phyloP scores from a whole-genome alignment of 148 eudicot species.

The Camellia japonica region DNA sequence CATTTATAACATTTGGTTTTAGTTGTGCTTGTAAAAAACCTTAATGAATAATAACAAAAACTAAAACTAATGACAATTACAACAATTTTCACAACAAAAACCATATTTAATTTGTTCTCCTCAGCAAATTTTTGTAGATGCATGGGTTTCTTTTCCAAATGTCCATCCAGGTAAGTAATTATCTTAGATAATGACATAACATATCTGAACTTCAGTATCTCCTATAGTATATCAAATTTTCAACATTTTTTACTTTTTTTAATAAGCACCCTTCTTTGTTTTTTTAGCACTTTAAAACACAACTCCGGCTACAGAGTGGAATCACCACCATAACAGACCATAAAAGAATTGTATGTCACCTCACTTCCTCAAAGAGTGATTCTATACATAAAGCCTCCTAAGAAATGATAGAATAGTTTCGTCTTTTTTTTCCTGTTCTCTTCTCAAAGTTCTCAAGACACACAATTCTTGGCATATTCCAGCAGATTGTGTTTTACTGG shows the following conservation, averaged over 20 bases:
- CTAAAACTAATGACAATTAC: background rate
- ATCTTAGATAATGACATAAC: background rate
- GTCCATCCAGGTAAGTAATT: background rate
- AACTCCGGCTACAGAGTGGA: background rate
- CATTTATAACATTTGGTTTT: background rate
- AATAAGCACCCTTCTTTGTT: background rate
- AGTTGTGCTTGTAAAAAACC: background rate
- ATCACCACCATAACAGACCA: background rate
- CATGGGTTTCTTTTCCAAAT: background rate
- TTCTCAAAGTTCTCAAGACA: background rate
- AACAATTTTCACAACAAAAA: background rate
- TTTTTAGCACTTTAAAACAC: background rate
- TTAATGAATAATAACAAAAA: background rate
- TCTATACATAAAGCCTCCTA: background rate
- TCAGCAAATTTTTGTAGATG: background rate
- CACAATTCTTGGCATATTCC: background rate
- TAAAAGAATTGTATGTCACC: background rate
- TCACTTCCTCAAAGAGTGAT: background rate
- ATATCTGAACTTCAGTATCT: constrained; percentile 1
- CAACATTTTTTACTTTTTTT: background rate
- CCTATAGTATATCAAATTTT: background rate
- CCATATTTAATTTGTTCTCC: background rate
- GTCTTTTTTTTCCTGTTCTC: background rate
- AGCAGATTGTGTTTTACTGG: background rate
- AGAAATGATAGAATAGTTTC: background rate